Evolutionary conservation across 805 yeast species (phyloP), one percentile per base, ranked within the genome.

Genomic region (Debaryomyces castellii): DNA sequence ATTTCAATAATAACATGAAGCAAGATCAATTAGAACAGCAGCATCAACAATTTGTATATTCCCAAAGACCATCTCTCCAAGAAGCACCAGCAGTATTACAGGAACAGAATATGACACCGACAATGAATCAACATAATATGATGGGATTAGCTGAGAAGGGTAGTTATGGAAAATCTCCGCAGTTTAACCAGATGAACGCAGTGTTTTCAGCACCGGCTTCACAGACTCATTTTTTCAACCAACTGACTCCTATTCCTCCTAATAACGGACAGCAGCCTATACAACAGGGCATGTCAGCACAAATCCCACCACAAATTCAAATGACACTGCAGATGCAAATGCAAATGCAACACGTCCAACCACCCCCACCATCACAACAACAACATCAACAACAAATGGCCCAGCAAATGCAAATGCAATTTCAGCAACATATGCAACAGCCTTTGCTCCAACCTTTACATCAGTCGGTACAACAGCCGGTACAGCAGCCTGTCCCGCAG

Each of bases 361-460:
- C n/a, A 20, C 53, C 46, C 17, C 38, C 16, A 33, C 39, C 20
- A 21, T 21, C 21, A n/a, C 25, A 25, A 18, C 17, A 46, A 9
- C 55, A 51, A 18, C 51, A 51, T 11, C 52, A 48, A 24, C 24
- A 35, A 16, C 38, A 35, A 20, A 18, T 18, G 14, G 14, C 5
- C 4, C 38, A 18, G 1, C 34, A 14, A 14, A 14, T 14, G 8
- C 34, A 30, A 14, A 20, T 5, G n/a, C 44, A 12, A 40, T 5
- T 22, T 5, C 24, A 22, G n/a, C 45, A 40, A 17, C 27, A 17
- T 11, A 43, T 17, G 37, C 49, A 48, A 36, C 43, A 43, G 37
- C 48, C 41, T 3, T 51, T 44, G 9, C 55, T 43, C 25, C 46
- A 36, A 17, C 45, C 35, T 3, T 49, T 40, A 34, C 51, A 45